Evolutionary conservation across 2,329 filamentous ascomycete genomes (phyloP), one percentile per base, ranked within the genome.

Genomic region (Venturia carpophila): DNA sequence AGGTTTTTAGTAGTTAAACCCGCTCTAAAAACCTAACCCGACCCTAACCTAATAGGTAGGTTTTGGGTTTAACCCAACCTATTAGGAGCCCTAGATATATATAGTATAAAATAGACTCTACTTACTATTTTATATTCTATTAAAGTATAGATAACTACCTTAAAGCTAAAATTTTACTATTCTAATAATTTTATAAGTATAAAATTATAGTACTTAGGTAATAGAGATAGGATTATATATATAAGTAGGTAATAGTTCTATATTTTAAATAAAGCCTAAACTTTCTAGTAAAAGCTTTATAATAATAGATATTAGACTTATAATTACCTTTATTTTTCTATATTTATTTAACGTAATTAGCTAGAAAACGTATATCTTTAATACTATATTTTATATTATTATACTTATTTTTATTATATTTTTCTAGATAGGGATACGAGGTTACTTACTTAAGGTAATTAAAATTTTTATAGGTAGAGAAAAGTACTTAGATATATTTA

Each of bases 101-200:
- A 83, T 68, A 77, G 75, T 0, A 72, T 83, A 19, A 79, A 75
- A 0, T 81, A 78, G 78, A 83, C 80, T 7, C 80, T 80, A 3
- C 69, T 83, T 34, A 71, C 78, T 0, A 78, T 76, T 62, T 71
- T 82, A 1, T 83, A 83, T 66, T 79, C 80, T 0, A 75, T 80
- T 0, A 80, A 39, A 11, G 37, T 39, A 39, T 39, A 11, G 5
- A 6, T 39, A 6, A 11, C 11, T 5, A 11, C 11, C 37, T 39
- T 39, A 11, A 5, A 6, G 37, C 5, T 11, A 39, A 39, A 11
- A 5, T 39, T 5, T 39, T 11, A 11, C 5, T 11, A 39, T 39
- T 5, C 37, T 39, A 11, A 39, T 6, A 11, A 39, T 39, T 11
- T 39, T 11, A 39, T 6, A 82, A 69, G 74, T 82, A 7, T 74